Evolutionary conservation across 202 grass and related monocot species (phyloP), one percentile per base, ranked within the genome.

Genomic region (Zoysia matrella): DNA sequence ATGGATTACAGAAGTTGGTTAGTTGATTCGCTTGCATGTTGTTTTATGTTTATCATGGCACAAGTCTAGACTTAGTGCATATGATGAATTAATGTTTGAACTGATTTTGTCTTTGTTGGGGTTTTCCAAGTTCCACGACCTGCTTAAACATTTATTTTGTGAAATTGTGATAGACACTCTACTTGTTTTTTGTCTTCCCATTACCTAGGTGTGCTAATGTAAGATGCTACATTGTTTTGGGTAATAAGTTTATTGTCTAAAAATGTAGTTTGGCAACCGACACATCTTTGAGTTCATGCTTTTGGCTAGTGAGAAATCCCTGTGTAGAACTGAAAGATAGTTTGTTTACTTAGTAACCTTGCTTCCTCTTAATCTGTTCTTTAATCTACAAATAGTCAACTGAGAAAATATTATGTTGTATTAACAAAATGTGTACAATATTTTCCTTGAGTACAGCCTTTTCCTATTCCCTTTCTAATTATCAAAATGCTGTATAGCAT

Each of bases 1-100:
- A 99, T 89, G 96, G 96, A 87, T 84, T 93, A 71, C 93, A 99
- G 58, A 99, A 99, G 56, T 79, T 93, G 93, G 96, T 99, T 86
- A 76, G 96, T 85, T 75, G 22, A 55, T 76, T 61, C 10, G 52
- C 15, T 69, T 60, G n/a, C 45, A 63, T 79, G 78, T 44, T 71
- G 60, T 75, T 80, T 76, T 71, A 47, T 81, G 7, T 60, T 67
- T 67, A 60, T 3, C 8, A 2, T 76, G 10, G 44, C 57, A 54
- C 11, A 66, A 60, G n/a, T 6, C 7, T 86, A 72, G 60, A 52
- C 13, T 67, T 56, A 7, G 16, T 52, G 14, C 1, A 11, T 11
- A 47, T 45, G 67, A 48, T 52, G 36, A 52, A 5, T 63, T 47
- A 3, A 40, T 75, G 36, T 30, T 53, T 49, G 45, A 16, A 67